Evolutionary conservation across 805 yeast species (phyloP), one percentile per base, ranked within the genome.

Genomic region (Wickerhamomyces bisporus): DNA sequence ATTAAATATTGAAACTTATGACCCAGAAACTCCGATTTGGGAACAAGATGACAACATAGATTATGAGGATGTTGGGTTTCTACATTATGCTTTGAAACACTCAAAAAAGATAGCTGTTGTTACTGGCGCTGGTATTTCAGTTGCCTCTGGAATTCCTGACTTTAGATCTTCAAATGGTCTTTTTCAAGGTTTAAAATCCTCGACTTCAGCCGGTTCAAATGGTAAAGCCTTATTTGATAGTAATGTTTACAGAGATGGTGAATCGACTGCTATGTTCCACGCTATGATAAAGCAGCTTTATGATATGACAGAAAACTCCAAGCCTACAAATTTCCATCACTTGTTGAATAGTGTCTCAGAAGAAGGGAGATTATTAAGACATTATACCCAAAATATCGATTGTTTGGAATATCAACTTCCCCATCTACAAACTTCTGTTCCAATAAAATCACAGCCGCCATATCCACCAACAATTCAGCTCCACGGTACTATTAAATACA

Each of bases 111-210:
- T 81, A 23, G 70, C 86, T 3, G 74, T 81, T 21, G 70, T 88
- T 21, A 76, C 89, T 1, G 97, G 97, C 10, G 97, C 97, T 14
- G 96, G 96, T 3, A 76, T 86, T 15, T 86, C 95, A 11, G 93
- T 89, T 38, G 82, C 84, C 21, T 86, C 95, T 1, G 96, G 96
- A 5, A 88, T 87, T 28, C 96, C 96, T 4, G 93, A 83, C 51
- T 83, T 87, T 54, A 65, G 96, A 55, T 83, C 94, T 7, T 74
- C 86, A 1, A 65, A 78, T 42, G 95, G 95, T 2, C 68, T 88
- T 34, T 86, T 88, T 55, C 73, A 75, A 39, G 74, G 75, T 12
- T 58, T 77, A 28, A 64, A 66, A 30, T 47, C 55, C 1, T 53
- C 61, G 3, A 55, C 75, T 48, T 55, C 70, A 11, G 56, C 65